Evolutionary conservation across 768 basidiomycete genomes (phyloP), one percentile per base, ranked within the genome.

Genomic region (Serpula lacrymans): DNA sequence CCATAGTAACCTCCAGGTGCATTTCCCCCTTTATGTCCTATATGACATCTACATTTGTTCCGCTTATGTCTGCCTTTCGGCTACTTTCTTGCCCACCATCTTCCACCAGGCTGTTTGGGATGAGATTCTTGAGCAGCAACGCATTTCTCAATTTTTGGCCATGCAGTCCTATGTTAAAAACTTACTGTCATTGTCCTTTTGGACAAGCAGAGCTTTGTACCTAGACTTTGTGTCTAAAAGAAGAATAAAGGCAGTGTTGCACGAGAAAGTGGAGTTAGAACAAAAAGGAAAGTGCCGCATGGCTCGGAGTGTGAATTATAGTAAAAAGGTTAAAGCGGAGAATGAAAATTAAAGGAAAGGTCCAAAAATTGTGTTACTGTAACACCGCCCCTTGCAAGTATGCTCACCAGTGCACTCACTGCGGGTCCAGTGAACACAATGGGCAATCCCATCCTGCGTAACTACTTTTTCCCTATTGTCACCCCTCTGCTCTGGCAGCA

Each of bases 401-500:
- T n/a, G 4, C 31, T 32, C 31, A 32, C 3, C 2, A 16, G 8
- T 32, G 31, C 31, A 16, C 31, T 32, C 31, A 8, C 31, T 32
- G 31, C 5, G 12, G 31, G n/a, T n/a, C n/a, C 18, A 26, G 21
- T 1, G 16, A 31, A 0, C 49, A 62, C 27, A 41, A 42, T 11
- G 51, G 51, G 1, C 54, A 60, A 34, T 18, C 13, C 2, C 57
- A 52, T 37, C 8, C 16, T 25, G 0, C 22, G 3, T 13, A 43
- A 41, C 47, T 45, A 54, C 1, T 50, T 60, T 31, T 30, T 48
- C 3, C 49, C 47, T 0, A 43, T 61, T 6, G 26, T 54, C 1
- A 63, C 57, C 4, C 59, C 59, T 1, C 48, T 61, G 12, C 26
- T 11, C 7, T 43, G 54, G 21, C 33, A 48, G 17, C 29, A 41